Base-by-base conservation (phyloP, 257 asterid genomes). In the Solanum tacnaense region DNA sequence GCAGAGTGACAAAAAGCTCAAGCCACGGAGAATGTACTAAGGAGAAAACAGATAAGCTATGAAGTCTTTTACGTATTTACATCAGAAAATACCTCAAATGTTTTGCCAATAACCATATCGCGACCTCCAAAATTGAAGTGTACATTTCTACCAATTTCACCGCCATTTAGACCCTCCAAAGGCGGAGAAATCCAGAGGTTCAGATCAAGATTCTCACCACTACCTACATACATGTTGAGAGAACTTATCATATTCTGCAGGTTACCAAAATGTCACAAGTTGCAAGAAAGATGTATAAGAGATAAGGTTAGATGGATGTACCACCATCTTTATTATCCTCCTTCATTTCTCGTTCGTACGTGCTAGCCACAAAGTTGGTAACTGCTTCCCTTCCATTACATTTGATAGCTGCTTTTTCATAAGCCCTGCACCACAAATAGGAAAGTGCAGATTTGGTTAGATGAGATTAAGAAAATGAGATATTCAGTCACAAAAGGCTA, bases 181-280 rank as follows among this genome's bases (percentile, higher is more conserved):
- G 98, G 91, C 34, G 94, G 91, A 85, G 99, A 95, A 79, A 95
- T 92, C 87, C 98, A 94, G 34, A 96, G 99, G 91, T 93, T 96
- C 87, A 96, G 98, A 94, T 96, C 98, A 91, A 96, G 98, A 90
- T 88, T 92, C 89, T 91, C 90, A 79, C 90, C 89, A 35, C 88
- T 89, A 87, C 93, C 99, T 94, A 92, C 90, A 92, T 74, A 83
- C 88, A 90, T 35, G 62, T 38, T 13, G 32, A 85, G 39, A 39
- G 58, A 85, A 85, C 21, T 25, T 39, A 36, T 67, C 18, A 58
- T n/a, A 20, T 36, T 34, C 35, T 84, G 58, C 18, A 52, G 32
- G 41, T 58, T 58, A 16, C 31, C n/a, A 62, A 65, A 41, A 32
- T 32, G 41, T 7, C 20, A 58, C 25, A 52, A 75, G 23, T 49